Evolutionary conservation across 192 early-diverging fungal species (phyloP).

Genomic region (Coemansia sp.): DNA sequence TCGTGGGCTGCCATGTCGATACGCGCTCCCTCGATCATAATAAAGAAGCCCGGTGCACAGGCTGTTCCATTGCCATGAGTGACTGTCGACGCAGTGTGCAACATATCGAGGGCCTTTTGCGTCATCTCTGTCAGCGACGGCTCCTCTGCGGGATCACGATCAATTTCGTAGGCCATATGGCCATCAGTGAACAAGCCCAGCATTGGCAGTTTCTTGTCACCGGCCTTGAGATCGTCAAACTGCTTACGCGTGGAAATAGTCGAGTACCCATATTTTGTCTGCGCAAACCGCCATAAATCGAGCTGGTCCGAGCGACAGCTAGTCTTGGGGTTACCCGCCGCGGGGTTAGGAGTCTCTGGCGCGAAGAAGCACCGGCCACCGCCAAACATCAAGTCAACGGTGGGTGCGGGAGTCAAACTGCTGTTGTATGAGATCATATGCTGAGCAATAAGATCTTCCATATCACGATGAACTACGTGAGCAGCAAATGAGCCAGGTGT

Average conservation of each 20-base stretch:
- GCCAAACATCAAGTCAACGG: slow-evolving; percentile 60
- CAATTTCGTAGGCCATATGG: slow-evolving; percentile 60
- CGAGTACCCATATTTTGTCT: slow-evolving; percentile 12
- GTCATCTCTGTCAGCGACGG: slow-evolving; percentile 62
- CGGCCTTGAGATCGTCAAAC: slow-evolving; percentile 24
- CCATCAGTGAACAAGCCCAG: slow-evolving; percentile 52
- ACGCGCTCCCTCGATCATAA: slow-evolving; percentile 66
- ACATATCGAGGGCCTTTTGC: slow-evolving; percentile 39
- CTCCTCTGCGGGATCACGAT: slow-evolving; percentile 41
- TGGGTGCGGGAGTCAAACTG: slow-evolving; percentile 7
- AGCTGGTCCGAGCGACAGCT: slow-evolving; percentile 52
- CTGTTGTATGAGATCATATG: slow-evolving; percentile 55
- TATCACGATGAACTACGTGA: slow-evolving; percentile 56
- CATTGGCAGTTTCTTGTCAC: slow-evolving; percentile 37
- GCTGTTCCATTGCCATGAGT: neutral
- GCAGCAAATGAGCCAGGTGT: slow-evolving; percentile 63
- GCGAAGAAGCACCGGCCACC: slow-evolving; percentile 58
- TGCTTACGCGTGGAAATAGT: slow-evolving; percentile 5
- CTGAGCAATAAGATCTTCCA: slow-evolving; percentile 59
- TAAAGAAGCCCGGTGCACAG: slow-evolving; percentile 52
- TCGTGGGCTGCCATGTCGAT: slow-evolving; percentile 64
- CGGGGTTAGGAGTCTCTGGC: slow-evolving; percentile 22
- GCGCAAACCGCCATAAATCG: slow-evolving; percentile 42
- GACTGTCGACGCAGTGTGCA: slow-evolving; percentile 14
- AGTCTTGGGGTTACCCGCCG: neutral